Evolutionary conservation across 1,139 yeast genomes (phyloP).

Genomic region (Zygosaccharomyces sapae): DNA sequence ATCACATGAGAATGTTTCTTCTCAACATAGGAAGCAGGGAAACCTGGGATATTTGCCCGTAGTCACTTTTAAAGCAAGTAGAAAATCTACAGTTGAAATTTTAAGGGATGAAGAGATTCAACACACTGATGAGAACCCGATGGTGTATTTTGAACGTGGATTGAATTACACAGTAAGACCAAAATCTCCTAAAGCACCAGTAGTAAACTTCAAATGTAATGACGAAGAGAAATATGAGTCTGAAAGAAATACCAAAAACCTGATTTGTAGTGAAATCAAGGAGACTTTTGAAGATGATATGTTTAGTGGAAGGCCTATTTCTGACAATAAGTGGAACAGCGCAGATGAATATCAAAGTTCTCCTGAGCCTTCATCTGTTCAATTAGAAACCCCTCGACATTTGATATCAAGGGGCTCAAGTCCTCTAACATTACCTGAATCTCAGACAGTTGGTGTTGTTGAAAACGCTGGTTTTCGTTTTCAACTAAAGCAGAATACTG

Average conservation of each 20-base stretch:
- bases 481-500: constrained; percentile 16
- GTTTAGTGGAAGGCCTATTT: constrained; percentile 11
- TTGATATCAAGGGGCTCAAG: not conserved
- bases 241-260: not conserved
- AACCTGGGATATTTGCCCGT: not conserved
- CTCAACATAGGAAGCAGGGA: not conserved
- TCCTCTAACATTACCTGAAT: not conserved
- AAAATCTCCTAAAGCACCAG: constrained; percentile 10
- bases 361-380: not conserved
- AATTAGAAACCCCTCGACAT: not conserved
- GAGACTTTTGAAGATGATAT: constrained; percentile 18
- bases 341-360: not conserved
- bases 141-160: constrained; percentile 18
- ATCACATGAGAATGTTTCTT: not conserved
- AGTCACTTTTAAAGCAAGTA: not conserved
- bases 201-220: constrained; percentile 2
- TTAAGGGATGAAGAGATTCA: not conserved
- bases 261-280: constrained; percentile 13
- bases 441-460: not conserved
- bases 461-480: constrained; percentile 8
- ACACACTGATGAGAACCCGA: constrained; percentile 15
- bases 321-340: constrained; percentile 18
- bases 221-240: not conserved
- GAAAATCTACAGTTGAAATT: not conserved
- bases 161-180: constrained; percentile 18